Percentiles rank a stretch among this genome's conserved stretches.
Evolutionary conservation across 495 filamentous ascomycete species (phyloP).

Genomic region (Daldinia grandis): DNA sequence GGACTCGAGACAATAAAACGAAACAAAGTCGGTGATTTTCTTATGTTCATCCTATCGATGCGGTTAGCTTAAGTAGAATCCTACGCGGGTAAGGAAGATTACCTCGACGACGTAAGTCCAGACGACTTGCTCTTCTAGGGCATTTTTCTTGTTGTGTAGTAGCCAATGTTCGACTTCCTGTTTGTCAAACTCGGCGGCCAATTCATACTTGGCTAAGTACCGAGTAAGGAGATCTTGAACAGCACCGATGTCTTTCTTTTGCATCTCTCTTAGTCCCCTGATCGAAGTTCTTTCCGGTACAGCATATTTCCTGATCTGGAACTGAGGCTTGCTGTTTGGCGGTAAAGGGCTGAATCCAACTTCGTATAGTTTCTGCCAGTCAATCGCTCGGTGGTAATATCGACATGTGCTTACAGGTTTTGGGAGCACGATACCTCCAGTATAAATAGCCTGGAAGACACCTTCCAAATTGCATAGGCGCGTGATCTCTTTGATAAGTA

Average conservation of each 20-base stretch:
- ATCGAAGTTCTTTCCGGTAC: slow-evolving; percentile 76
- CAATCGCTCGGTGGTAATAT: slow-evolving; percentile 90
- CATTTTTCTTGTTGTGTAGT: slow-evolving; percentile 66
- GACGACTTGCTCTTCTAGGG: slow-evolving; percentile 77
- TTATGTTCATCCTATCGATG: slow-evolving; percentile 54
- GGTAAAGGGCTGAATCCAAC: slow-evolving; percentile 90
- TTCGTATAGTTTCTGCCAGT: slow-evolving; percentile 96
- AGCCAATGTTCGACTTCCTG: slow-evolving; percentile 92
- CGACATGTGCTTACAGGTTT: slow-evolving; percentile 90
- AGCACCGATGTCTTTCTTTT: slow-evolving; percentile 78
- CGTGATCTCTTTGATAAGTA: slow-evolving; percentile 97
- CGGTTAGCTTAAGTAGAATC: slow-evolving; percentile 12
- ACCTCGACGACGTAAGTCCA: slow-evolving; percentile 93
- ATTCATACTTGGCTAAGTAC: slow-evolving; percentile 79
- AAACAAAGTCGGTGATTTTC: slow-evolving; percentile 95
- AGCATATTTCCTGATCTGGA: slow-evolving; percentile 80
- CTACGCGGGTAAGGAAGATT: slow-evolving; percentile 7
- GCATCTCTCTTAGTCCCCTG: slow-evolving; percentile 79
- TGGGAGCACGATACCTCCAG: slow-evolving; percentile 87
- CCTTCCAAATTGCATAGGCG: slow-evolving; percentile 82
- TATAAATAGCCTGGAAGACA: slow-evolving; percentile 95
- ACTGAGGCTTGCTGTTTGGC: slow-evolving; percentile 76
- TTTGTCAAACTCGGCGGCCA: slow-evolving; percentile 81
- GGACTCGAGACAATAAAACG: slow-evolving; percentile 94
- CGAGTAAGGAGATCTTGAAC: slow-evolving; percentile 78